These are phyloP conservation scores for Agaricus sinodeliciosus DNA, from an alignment of 768 basidiomycete species.

Conservation along the genomic window DNA sequence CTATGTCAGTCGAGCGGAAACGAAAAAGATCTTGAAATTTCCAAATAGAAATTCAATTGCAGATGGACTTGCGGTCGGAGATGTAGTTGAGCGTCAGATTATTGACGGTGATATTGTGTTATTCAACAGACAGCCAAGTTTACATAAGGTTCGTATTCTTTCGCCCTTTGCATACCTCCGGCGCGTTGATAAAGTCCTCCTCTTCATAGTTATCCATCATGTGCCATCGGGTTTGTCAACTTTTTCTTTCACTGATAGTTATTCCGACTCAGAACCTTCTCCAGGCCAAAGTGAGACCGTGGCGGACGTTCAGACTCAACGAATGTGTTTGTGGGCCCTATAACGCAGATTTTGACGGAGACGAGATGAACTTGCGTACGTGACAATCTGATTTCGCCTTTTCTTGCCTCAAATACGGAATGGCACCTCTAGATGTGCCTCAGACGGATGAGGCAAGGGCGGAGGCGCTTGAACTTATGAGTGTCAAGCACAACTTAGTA, in stretches of 20 bases:
- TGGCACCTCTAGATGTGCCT: slow-evolving; percentile 68
- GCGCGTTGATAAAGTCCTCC: background rate
- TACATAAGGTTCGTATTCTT: slow-evolving; percentile 68
- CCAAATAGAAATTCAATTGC: slow-evolving; percentile 78
- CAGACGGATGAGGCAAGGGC: slow-evolving; percentile 98
- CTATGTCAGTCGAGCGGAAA: slow-evolving; percentile 78
- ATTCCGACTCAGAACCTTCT: background rate
- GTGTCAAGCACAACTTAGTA: slow-evolving; percentile 92
- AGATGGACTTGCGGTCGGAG: slow-evolving; percentile 77
- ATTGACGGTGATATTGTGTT: slow-evolving; percentile 93
- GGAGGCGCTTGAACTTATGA: slow-evolving; percentile 96
- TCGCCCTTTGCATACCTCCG: background rate
- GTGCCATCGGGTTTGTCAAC: slow-evolving; percentile 79
- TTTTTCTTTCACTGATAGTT: background rate
- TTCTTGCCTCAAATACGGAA: background rate
- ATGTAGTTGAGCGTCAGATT: slow-evolving; percentile 92
- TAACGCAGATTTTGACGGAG: slow-evolving; percentile 99
- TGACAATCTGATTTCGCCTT: background rate
- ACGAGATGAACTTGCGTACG: slow-evolving; percentile 99
- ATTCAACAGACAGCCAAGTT: slow-evolving; percentile 97
- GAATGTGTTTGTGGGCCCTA: slow-evolving; percentile 99
- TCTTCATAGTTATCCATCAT: slow-evolving; percentile 84
- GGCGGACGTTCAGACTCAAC: slow-evolving; percentile 95
- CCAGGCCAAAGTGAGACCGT: slow-evolving; percentile 87
- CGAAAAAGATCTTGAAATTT: slow-evolving; percentile 87